Base-by-base conservation (phyloP, 2,329 filamentous ascomycete species). In the Hypoxylon rubiginosum region DNA sequence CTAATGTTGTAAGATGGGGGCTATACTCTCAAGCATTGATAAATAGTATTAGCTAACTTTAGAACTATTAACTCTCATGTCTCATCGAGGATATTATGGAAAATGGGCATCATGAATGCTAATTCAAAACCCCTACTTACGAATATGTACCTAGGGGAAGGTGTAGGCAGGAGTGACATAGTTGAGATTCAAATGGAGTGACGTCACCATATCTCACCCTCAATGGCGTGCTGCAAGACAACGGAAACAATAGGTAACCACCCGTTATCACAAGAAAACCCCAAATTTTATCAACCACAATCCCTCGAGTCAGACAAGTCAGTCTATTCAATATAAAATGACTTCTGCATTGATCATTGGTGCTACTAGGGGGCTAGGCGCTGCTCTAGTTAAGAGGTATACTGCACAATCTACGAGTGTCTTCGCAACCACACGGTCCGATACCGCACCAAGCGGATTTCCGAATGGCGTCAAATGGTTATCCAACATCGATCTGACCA, bases 331-430 rank as follows among this genome's bases (percentile, higher is more conserved):
- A 19, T 48, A 24, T 28, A 62, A 3, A 8, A 69, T 70, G 82
- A 69, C 80, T 17, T 83, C 81, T 36, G 79, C 90, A 34, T 83
- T 92, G 2, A 83, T 93, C 28, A 82, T 93, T 28, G 90, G 90
- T 51, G 90, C 88, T 2, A 92, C 90, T 1, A 84, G 90, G 45
- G 91, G 91, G 57, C 83, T 92, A 3, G 91, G 91, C 3, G 86
- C 86, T 52, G 85, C 86, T 17, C 81, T 92, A 28, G 82, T 83
- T 30, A 85, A 86, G 68, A 78, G 83, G 51, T 92, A 92, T 72
- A 83, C 85, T 21, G 77, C 81, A 2, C 73, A 82, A 15, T 72
- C 76, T 10, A 76, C 78, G 30, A 84, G 78, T 6, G 87, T 92
- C 32, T 88, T 86, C 69, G 90, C 84, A 52, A 91, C 89, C 7